Evolutionary conservation across 2,329 filamentous ascomycete genomes (phyloP).

Genomic region (Thelonectria discophora): DNA sequence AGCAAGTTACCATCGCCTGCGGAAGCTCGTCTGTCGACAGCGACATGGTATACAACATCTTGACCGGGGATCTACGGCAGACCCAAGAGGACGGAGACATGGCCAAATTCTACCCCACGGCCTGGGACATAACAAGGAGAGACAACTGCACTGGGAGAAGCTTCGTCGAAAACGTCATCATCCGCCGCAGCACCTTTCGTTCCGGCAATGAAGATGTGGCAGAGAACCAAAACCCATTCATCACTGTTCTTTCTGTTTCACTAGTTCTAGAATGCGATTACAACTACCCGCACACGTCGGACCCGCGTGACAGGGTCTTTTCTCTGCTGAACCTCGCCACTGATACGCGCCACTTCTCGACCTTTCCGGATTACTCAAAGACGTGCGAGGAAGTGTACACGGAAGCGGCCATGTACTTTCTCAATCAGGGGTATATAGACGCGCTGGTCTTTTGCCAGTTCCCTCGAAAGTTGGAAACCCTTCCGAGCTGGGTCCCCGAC

Average conservation of each 20-base stretch:
- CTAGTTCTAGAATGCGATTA: conserved; percentile 26
- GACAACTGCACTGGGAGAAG: conserved; percentile 5
- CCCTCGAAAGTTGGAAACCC: conserved; percentile 6
- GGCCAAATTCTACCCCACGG: not conserved
- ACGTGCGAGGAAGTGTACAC: conserved; percentile 22
- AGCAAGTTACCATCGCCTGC: conserved; percentile 19
- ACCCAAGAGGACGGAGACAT: not conserved
- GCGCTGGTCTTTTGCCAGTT: conserved; percentile 24
- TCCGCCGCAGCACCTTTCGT: conserved; percentile 1
- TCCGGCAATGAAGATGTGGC: no score
- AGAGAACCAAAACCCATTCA: not conserved
- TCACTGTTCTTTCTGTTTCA: conserved; percentile 16
- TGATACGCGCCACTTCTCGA: conserved; percentile 10
- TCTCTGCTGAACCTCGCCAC: conserved; percentile 19
- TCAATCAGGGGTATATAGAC: conserved; percentile 22
- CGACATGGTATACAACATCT: not conserved
- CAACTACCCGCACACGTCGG: conserved; percentile 20
- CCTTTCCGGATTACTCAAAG: conserved; percentile 20
- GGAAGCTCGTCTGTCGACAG: conserved; percentile 13
- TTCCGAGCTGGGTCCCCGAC: conserved; percentile 29
- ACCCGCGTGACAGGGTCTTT: conserved; percentile 29
- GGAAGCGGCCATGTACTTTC: conserved; percentile 13
- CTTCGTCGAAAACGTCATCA: conserved; percentile 22
- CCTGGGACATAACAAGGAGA: not conserved
- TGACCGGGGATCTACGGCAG: not conserved